Evolutionary conservation across 225 moss, liverwort and hornwort species (phyloP).

Genomic region (Physcomitrellopsis africana): DNA sequence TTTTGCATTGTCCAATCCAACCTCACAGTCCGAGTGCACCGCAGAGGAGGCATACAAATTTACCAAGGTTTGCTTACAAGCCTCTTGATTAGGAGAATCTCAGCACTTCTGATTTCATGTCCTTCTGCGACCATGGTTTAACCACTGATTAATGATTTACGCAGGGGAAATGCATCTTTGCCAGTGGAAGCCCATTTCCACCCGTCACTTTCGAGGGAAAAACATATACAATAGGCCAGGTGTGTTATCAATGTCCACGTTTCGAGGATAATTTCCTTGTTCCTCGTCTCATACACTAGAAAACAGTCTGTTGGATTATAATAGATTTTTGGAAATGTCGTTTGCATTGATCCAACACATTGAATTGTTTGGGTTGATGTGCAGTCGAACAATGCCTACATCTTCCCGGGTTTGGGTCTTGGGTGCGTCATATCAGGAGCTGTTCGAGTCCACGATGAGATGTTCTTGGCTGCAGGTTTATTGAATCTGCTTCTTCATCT

Average conservation of each 20-base stretch:
- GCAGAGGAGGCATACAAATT: conserved; percentile 75
- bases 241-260: conserved; percentile 12
- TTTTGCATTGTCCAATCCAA: conserved; percentile 86
- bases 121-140: not conserved
- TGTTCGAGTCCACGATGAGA: conserved; percentile 70
- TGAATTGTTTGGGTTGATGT: not conserved
- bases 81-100: not conserved
- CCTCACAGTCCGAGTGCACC: conserved; percentile 80
- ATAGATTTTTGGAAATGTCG: not conserved
- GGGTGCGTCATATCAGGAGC: conserved; percentile 67
- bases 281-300: not conserved
- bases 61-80: conserved; percentile 50
- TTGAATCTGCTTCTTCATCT: not conserved
- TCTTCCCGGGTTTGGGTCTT: conserved; percentile 75
- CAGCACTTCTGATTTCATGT: not conserved
- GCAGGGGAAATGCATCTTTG: conserved; percentile 84
- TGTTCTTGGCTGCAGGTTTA: conserved; percentile 82
- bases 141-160: not conserved
- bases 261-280: not conserved
- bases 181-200: conserved; percentile 77
- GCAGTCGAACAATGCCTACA: conserved; percentile 82
- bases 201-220: conserved; percentile 66
- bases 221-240: conserved; percentile 61
- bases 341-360: not conserved
- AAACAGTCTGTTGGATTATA: not conserved